phyloP scores from a whole-genome alignment of 2,329 filamentous ascomycete species.

The Monosporascus sp. region DNA sequence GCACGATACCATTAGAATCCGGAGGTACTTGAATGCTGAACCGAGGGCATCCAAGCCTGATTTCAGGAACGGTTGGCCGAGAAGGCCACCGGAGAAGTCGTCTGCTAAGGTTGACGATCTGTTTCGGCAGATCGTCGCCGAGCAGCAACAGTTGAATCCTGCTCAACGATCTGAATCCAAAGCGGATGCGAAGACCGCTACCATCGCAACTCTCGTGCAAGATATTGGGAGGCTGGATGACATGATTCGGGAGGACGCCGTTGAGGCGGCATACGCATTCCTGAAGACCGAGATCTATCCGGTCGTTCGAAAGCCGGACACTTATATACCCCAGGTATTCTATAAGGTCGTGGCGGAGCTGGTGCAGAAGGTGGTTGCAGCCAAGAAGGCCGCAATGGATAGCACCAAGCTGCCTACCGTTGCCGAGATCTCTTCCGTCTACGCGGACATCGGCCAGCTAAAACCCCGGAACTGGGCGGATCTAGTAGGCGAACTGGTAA shows the following conservation, averaged over 20 bases:
- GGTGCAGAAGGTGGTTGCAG: slow-evolving; percentile 25
- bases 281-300: slow-evolving; percentile 26
- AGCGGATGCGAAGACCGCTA: neutral
- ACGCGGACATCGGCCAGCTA: slow-evolving; percentile 30
- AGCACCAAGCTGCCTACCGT: slow-evolving; percentile 29
- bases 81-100: slow-evolving; percentile 1
- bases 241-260: slow-evolving; percentile 27
- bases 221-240: slow-evolving; percentile 21
- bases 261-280: slow-evolving; percentile 16
- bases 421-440: slow-evolving; percentile 32
- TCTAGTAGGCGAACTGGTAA: slow-evolving; percentile 29
- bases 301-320: slow-evolving; percentile 15
- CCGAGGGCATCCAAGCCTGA: too few species aligned
- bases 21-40: neutral
- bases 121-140: slow-evolving; percentile 22
- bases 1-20: neutral
- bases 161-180: neutral
- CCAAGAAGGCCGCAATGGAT: slow-evolving; percentile 27
- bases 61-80: slow-evolving; percentile 2
- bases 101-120: slow-evolving; percentile 17
- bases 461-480: slow-evolving; percentile 27
- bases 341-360: slow-evolving; percentile 22
- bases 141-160: slow-evolving; percentile 12
- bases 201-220: slow-evolving; percentile 15
- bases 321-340: slow-evolving; percentile 27